Conservation (phyloP, 768 basidiomycete species). For the Phaffia tasmanica region DNA sequence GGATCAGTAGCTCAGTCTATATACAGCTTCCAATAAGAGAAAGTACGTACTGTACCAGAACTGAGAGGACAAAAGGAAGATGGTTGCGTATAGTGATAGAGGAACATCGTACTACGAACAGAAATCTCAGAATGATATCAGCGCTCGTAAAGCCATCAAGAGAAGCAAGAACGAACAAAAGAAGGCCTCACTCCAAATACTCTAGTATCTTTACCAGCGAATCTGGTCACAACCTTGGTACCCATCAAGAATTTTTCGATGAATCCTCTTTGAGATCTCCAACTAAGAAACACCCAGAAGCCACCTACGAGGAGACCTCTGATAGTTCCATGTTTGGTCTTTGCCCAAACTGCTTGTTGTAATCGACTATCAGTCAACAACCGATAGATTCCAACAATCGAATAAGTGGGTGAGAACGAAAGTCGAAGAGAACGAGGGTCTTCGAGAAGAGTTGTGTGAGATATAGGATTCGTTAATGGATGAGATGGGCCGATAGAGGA, state of each 20-base stretch:
- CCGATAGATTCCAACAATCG: conserved; percentile 14
- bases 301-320: conserved; percentile 60
- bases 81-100: conserved; percentile 42
- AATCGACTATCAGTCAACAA: background rate
- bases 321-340: conserved; percentile 49
- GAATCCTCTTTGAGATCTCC: conserved; percentile 57
- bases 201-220: background rate
- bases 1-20: conserved; percentile 48
- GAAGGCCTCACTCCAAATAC: conserved; percentile 13
- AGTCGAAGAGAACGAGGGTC: conserved; percentile 1
- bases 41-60: conserved; percentile 25
- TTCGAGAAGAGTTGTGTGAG: no score
- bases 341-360: conserved; percentile 10
- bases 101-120: conserved; percentile 42
- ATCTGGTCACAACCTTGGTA: conserved; percentile 29
- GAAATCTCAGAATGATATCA: background rate
- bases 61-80: conserved; percentile 42
- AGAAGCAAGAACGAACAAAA: background rate
- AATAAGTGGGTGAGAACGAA: conserved; percentile 7
- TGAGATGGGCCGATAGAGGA: no score
- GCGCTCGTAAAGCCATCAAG: background rate
- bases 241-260: conserved; percentile 55
- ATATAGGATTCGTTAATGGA: no score
- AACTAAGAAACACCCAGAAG: conserved; percentile 54
- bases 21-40: conserved; percentile 27